Evolutionary conservation across 2,329 filamentous ascomycete genomes (phyloP), one percentile per base, ranked within the genome.

Genomic region (Paramyrothecium roridum): DNA sequence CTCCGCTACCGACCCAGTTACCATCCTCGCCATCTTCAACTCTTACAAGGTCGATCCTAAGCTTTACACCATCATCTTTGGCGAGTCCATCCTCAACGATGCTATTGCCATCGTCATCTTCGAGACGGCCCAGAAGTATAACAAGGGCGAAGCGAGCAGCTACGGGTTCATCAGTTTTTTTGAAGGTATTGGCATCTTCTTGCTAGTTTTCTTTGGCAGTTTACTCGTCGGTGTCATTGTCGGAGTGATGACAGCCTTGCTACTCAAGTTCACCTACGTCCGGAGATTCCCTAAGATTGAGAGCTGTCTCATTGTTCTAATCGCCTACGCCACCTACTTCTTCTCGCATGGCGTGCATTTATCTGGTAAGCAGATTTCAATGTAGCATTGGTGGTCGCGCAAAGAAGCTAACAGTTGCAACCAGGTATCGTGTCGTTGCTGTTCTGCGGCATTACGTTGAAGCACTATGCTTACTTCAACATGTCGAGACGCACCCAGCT

Each of bases 381-480:
- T n/a, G 2, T 22, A 19, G 20, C 6, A 16, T 19, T 52, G 19
- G 16, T 30, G 3, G 23, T 3, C 12, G 8, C n/a, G 20, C 2
- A 17, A 8, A 13, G 40, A 22, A 23, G n/a, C 43, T 40, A 13
- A 53, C 52, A 17, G 33, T 16, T 30, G 21, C 22, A 37, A 30
- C 43, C 23, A 95, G 91, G 93, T 63, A 99, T 99, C 66, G 95
- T 99, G 62, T 96, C 95, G 22, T 80, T 99, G 56, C 80, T 99
- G 2, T 99, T 99, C 78, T 99, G 95, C 72, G 95, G 95, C 54
- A 99, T 99, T 64, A 98, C 95, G 12, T 80, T 99, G 60, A 99
- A 99, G 74, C 95, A 99, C 71, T 99, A 99, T 68, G 95, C 95
- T 59, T 99, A 99, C 76, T 97, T 98, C 81, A 99, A 99, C 78